These are phyloP conservation scores for Rhinocladiella similis DNA, from an alignment of 2,329 filamentous ascomycete genomes.

Conservation along the genomic window DNA sequence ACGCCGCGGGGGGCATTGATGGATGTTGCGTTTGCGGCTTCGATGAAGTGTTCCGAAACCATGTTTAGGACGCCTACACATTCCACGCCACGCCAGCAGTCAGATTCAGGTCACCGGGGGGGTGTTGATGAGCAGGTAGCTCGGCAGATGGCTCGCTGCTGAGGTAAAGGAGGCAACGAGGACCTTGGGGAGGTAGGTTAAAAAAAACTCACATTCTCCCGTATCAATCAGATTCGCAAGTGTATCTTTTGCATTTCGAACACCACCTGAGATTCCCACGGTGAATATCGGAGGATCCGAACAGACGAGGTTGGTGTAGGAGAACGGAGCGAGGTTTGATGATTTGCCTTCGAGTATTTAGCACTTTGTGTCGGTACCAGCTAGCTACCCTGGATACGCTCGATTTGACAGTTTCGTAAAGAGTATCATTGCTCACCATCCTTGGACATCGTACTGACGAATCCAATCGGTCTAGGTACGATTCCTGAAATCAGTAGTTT, in stretches of 20 bases:
- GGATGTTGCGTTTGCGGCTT: slow-evolving; percentile 79
- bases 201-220: slow-evolving; percentile 76
- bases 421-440: slow-evolving; percentile 51
- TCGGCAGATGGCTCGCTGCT: too few relatives aligned
- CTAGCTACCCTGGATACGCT: too few relatives aligned
- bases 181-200: too few relatives aligned
- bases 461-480: slow-evolving; percentile 75
- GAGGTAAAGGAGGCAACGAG: too few relatives aligned
- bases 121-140: too few relatives aligned
- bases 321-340: slow-evolving; percentile 81
- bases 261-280: slow-evolving; percentile 58
- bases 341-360: not conserved
- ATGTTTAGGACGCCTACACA: slow-evolving; percentile 77
- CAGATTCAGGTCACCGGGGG: too few relatives aligned
- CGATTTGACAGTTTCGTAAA: too few relatives aligned
- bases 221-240: slow-evolving; percentile 70
- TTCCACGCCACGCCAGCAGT: too few relatives aligned
- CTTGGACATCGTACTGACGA: slow-evolving; percentile 56
- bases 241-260: slow-evolving; percentile 71
- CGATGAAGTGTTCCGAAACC: slow-evolving; percentile 77
- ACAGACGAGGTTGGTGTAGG: slow-evolving; percentile 77
- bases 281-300: slow-evolving; percentile 85
- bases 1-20: slow-evolving; percentile 73
- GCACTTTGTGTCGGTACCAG: not conserved
- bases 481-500: slow-evolving; percentile 83